Percentiles rank a stretch among this genome's conserved stretches.
Conservation (phyloP, 805 yeast species). For the Torulaspora maleeae region DNA sequence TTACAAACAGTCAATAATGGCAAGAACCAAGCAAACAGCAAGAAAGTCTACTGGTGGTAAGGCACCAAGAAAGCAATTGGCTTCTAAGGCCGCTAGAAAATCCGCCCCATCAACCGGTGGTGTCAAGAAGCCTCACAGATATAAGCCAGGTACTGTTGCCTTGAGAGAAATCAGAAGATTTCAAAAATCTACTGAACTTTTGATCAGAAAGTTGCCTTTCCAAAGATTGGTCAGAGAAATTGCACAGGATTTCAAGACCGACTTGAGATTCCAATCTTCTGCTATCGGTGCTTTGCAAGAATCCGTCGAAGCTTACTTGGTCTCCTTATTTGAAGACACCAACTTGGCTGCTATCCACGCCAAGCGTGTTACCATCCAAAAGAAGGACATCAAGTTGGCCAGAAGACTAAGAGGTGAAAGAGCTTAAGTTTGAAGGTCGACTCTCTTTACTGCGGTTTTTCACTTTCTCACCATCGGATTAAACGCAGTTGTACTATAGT, state of each 20-base stretch:
- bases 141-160: slow-evolving; percentile 96
- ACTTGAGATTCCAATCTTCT: slow-evolving; percentile 92
- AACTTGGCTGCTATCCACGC: slow-evolving; percentile 98
- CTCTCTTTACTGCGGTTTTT: slow-evolving; percentile 9
- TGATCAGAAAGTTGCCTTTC: slow-evolving; percentile 95
- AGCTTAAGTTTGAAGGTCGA: slow-evolving; percentile 44
- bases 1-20: slow-evolving; percentile 45
- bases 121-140: slow-evolving; percentile 93
- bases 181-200: slow-evolving; percentile 91
- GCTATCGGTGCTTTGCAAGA: slow-evolving; percentile 98
- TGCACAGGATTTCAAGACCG: slow-evolving; percentile 90
- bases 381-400: slow-evolving; percentile 96
- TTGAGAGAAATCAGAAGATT: slow-evolving; percentile 96
- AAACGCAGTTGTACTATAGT: slow-evolving; percentile 10
- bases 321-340: slow-evolving; percentile 94
- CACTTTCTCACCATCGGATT: slow-evolving; percentile 5
- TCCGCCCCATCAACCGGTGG: slow-evolving; percentile 91
- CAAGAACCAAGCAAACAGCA: slow-evolving; percentile 92
- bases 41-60: slow-evolving; percentile 95
- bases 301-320: slow-evolving; percentile 97
- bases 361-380: slow-evolving; percentile 97
- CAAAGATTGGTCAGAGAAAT: slow-evolving; percentile 95
- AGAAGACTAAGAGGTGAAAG: slow-evolving; percentile 97
- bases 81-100: slow-evolving; percentile 90
- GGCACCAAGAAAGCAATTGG: slow-evolving; percentile 91